Evolutionary conservation across 768 basidiomycete genomes (phyloP), one percentile per base, ranked within the genome.

Genomic region (Cyathus striatus): DNA sequence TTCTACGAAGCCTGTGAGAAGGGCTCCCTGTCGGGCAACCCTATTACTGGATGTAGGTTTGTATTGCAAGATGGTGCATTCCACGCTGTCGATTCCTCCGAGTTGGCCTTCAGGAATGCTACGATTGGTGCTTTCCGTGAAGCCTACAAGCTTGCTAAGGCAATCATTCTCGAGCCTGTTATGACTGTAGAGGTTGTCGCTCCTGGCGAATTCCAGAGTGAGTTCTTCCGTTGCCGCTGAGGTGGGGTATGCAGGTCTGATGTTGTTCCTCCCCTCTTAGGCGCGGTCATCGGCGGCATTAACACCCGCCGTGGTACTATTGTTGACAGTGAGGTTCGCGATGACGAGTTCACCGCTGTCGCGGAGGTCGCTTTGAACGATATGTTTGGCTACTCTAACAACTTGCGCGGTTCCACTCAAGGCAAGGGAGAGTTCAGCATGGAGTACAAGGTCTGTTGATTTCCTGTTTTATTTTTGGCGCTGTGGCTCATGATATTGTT

Each of bases 101-200:
- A 98, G 61, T 65, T 97, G 53, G 94, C 96, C 30, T 99, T 98
- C 79, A 75, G 91, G 34, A 74, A 92, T 25, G 89, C 90, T 5
- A 83, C 90, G 4, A 84, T 95, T 30, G 87, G 91, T 41, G 94
- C 93, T 1, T 94, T 97, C 76, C 79, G 89, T 41, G 95, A 98
- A 55, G 81, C 84, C 3, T 98, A 87, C 72, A 70, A 72, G 49
- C 75, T 75, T 49, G 83, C 90, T 35, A 71, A 70, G 40, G 83
- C 90, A 0, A 83, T 90, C 41, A 85, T 99, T 43, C 68, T 99
- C 30, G 95, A 99, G 60, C 95, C 95, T n/a, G 86, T 98, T 65
- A 99, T 99, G 95, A 89, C 79, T 13, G 95, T 99, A 26, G 95
- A 99, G 56, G 90, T 98, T 21, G 85, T 97, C 27, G 94, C 95